Conservation (phyloP, 768 basidiomycete species). For the Podaxis mareebaensis region DNA sequence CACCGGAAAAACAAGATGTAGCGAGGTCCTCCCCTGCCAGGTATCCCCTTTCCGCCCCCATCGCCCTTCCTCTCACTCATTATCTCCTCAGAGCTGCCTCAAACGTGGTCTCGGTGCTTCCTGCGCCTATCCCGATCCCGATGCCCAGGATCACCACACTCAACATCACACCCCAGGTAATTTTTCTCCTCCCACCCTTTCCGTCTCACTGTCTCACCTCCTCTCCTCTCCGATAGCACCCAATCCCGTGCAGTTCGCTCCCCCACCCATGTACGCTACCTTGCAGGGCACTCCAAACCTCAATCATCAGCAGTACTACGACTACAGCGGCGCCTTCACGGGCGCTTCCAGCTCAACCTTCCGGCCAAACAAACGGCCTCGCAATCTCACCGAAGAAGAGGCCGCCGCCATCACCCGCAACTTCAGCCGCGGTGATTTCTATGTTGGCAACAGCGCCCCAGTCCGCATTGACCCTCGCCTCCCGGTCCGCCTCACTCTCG, state of each 20-base stretch:
- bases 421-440: slow-evolving; percentile 81
- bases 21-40: slow-evolving; percentile 82
- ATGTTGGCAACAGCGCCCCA: slow-evolving; percentile 76
- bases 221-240: slow-evolving; percentile 22
- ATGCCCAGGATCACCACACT: slow-evolving; percentile 35
- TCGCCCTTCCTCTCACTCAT: slow-evolving; percentile 3
- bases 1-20: slow-evolving; percentile 81
- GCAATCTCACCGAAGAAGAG: slow-evolving; percentile 81
- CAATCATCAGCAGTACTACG: slow-evolving; percentile 72
- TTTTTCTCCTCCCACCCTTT: no score
- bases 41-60: slow-evolving; percentile 32
- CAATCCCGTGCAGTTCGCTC: slow-evolving; percentile 41
- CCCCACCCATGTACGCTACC: slow-evolving; percentile 53
- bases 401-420: slow-evolving; percentile 82
- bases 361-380: slow-evolving; percentile 78
- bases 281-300: slow-evolving; percentile 47
- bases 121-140: slow-evolving; percentile 81
- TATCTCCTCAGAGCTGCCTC: slow-evolving; percentile 62
- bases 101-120: slow-evolving; percentile 72
- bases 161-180: slow-evolving; percentile 41
- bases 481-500: slow-evolving; percentile 76
- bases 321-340: slow-evolving; percentile 70
- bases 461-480: slow-evolving; percentile 82
- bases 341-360: slow-evolving; percentile 75
- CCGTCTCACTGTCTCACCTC: slow-evolving; percentile 17